Evolutionary conservation across 139 green algal genomes (phyloP).

Genomic region (Tetradesmus lagerheimii): DNA sequence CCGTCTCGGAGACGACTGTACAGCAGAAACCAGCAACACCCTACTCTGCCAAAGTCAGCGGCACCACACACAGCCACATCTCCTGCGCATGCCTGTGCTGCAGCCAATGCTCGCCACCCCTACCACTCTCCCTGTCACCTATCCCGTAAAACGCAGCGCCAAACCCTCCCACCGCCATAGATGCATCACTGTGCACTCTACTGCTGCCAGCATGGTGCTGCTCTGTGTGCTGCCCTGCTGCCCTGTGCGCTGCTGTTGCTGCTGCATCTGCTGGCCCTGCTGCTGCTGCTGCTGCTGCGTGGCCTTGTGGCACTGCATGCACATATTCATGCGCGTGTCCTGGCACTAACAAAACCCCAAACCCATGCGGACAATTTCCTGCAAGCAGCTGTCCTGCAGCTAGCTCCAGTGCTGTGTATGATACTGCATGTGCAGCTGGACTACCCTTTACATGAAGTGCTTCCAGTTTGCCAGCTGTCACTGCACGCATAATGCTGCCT

Average conservation of each 20-base stretch:
- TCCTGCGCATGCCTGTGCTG: conserved; percentile 37
- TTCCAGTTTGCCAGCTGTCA: neutral
- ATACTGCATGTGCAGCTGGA: neutral
- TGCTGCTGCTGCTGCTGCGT: conserved; percentile 23
- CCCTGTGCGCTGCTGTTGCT: neutral
- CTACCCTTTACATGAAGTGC: conserved; percentile 15
- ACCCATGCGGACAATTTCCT: neutral
- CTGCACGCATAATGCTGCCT: neutral
- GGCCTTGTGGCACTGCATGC: conserved; percentile 17
- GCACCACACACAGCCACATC: conserved; percentile 38
- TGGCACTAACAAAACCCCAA: conserved; percentile 33
- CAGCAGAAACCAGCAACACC: neutral
- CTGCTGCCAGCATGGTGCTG: neutral
- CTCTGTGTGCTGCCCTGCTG: neutral
- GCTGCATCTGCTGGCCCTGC: neutral
- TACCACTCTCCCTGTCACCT: neutral
- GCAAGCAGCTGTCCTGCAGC: neutral
- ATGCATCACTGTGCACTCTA: conserved; percentile 23
- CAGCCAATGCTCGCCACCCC: neutral
- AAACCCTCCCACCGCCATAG: conserved; percentile 28
- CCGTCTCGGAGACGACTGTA: too few species aligned
- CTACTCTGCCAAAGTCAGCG: neutral
- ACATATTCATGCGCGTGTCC: neutral
- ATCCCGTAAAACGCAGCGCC: conserved; percentile 28
- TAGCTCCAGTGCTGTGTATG: neutral